Percentiles rank a stretch among this genome's conserved stretches.
Conservation (phyloP, 495 filamentous ascomycete species). For the Aspergillus cristatus region DNA sequence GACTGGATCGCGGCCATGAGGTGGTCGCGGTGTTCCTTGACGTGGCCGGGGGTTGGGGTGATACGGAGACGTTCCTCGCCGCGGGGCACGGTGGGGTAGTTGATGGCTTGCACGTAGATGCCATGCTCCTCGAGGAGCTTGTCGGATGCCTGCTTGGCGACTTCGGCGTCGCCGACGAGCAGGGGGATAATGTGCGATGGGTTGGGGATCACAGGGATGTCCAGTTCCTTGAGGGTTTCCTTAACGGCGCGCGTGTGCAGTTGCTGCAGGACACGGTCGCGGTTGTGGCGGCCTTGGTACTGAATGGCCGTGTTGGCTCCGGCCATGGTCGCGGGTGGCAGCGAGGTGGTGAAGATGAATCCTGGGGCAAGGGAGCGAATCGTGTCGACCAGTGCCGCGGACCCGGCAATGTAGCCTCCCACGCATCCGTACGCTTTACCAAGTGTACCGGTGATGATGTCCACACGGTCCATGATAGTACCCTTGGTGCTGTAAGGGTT, state of each 20-base stretch:
- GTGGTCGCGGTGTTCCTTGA: slow-evolving; percentile 68
- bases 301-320: slow-evolving; percentile 87
- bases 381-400: slow-evolving; percentile 81
- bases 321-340: slow-evolving; percentile 94
- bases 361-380: slow-evolving; percentile 92
- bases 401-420: slow-evolving; percentile 93
- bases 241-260: slow-evolving; percentile 92
- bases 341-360: slow-evolving; percentile 97
- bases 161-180: slow-evolving; percentile 85
- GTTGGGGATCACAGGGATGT: slow-evolving; percentile 98
- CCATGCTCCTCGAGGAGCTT: slow-evolving; percentile 75
- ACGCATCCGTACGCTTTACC: slow-evolving; percentile 98
- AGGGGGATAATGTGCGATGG: slow-evolving; percentile 93
- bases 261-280: slow-evolving; percentile 85
- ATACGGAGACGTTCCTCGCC: slow-evolving; percentile 93
- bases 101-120: slow-evolving; percentile 98
- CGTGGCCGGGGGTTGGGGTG: slow-evolving; percentile 91
- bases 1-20: slow-evolving; percentile 75
- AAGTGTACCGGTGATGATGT: slow-evolving; percentile 95
- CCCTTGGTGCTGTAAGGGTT: slow-evolving; percentile 52
- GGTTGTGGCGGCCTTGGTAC: slow-evolving; percentile 72
- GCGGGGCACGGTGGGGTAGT: slow-evolving; percentile 95
- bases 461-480: slow-evolving; percentile 88
- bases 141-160: slow-evolving; percentile 87
- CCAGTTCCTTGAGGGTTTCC: slow-evolving; percentile 57